phyloP scores from a whole-genome alignment of 2,329 filamentous ascomycete species.

The Byssothecium circinans region DNA sequence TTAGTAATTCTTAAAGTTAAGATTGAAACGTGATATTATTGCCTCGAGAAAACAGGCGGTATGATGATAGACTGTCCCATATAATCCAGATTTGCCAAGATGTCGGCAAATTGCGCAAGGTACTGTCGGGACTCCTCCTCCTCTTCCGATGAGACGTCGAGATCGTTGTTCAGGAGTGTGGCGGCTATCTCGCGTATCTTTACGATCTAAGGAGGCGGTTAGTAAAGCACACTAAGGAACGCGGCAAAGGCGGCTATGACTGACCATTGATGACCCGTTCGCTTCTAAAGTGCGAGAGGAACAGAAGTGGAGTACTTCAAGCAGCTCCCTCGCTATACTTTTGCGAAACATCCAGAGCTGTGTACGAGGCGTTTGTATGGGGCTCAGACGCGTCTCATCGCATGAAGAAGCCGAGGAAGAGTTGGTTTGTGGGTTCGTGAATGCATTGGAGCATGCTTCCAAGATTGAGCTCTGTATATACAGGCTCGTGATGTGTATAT shows the following conservation, averaged over 20 bases:
- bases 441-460: conserved; percentile 17
- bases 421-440: conserved; percentile 7
- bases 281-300: conserved; percentile 15
- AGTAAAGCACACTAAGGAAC: background rate
- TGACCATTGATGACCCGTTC: conserved; percentile 18
- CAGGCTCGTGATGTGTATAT: conserved; percentile 19
- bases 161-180: conserved; percentile 12
- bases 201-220: conserved; percentile 10
- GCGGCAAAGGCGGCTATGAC: background rate
- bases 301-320: conserved; percentile 18
- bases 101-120: conserved; percentile 16
- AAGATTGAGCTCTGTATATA: conserved; percentile 20
- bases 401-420: conserved; percentile 3
- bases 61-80: conserved; percentile 14
- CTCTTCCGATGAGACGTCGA: conserved; percentile 9
- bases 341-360: conserved; percentile 19
- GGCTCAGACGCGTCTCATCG: conserved; percentile 8
- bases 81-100: conserved; percentile 18
- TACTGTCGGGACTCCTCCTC: conserved; percentile 15
- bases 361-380: conserved; percentile 8
- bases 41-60: conserved; percentile 9
- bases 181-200: conserved; percentile 21
- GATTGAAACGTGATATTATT: background rate
- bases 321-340: conserved; percentile 18
- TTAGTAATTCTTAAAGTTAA: background rate